Evolutionary conservation across 2,329 filamentous ascomycete species (phyloP), one percentile per base, ranked within the genome.

Genomic region (Diaporthe destruens): DNA sequence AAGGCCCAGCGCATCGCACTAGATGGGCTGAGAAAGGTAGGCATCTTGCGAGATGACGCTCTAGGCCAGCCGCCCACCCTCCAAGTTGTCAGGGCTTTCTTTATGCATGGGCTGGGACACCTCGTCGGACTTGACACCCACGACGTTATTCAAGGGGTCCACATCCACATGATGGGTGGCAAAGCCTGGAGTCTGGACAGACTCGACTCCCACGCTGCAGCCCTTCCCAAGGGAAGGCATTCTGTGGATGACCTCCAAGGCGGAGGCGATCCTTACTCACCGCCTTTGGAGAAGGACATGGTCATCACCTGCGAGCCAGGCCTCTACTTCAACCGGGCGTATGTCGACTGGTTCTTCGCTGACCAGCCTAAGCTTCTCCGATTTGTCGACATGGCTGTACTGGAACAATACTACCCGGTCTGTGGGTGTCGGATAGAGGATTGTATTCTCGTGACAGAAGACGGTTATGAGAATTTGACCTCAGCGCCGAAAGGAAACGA

Each of bases 381-480:
- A 72, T 93, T 89, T 77, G 91, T 96, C 78, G 87, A 95, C 81
- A 84, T 84, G 76, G 84, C 86, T 6, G 87, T 92, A 6, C 82
- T 96, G 63, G 89, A 91, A 74, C 85, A 84, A 75, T 96, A 93
- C 80, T 96, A 93, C 85, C 84, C 83, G 34, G 92, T 98, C 0
- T 96, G 96, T 20, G 96, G 96, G 44, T 94, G 98, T 34, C 89
- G 96, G 59, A 97, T 98, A 74, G 96, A 99, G 84, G 95, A 98
- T 79, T 94, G 96, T 80, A 88, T 98, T 51, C 85, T 96, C 29
- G 91, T 98, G 61, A 96, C 93, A 1, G 86, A 92, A 74, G 85
- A 89, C 32, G 95, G 95, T 0, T 91, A 90, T 77, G 95, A 98
- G 82, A 97, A 97, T 79, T 79, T 98, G 80, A 97, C 95, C 1